Evolutionary conservation across 1,139 yeast species (phyloP).

Genomic region (Taphrina confusa): DNA sequence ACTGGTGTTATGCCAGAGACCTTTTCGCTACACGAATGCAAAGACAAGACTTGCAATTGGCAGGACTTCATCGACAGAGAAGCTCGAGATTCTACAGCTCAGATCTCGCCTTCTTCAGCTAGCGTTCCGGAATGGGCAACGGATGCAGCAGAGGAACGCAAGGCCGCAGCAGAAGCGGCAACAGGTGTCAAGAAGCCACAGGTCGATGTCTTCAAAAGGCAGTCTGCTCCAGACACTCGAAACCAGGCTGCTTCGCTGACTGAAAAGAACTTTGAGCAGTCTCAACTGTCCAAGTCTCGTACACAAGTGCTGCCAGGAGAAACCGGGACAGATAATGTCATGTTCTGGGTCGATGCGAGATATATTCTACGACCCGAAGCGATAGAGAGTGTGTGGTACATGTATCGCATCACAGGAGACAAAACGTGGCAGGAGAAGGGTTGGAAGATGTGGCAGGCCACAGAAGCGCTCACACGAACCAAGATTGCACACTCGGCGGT

Average conservation of each 20-base stretch:
- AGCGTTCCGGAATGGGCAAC: constrained; percentile 10
- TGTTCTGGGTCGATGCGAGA: constrained; percentile 42
- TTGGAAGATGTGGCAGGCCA: constrained; percentile 61
- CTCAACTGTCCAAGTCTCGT: background rate
- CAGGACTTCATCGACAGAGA: constrained; percentile 23
- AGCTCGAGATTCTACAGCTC: background rate
- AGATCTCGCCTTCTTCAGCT: background rate
- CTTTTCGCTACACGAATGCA: constrained; percentile 45
- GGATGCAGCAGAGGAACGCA: background rate
- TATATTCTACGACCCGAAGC: constrained; percentile 73
- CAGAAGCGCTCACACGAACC: constrained; percentile 53
- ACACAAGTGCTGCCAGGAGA: background rate
- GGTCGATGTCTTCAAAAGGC: background rate
- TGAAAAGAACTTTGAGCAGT: background rate
- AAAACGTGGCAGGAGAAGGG: constrained; percentile 69
- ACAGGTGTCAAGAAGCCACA: background rate
- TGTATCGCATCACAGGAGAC: constrained; percentile 76
- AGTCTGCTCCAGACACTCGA: background rate
- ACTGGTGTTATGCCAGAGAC: constrained; percentile 53
- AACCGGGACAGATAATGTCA: background rate
- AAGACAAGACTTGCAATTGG: constrained; percentile 43
- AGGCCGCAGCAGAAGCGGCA: constrained; percentile 44
- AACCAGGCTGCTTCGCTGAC: constrained; percentile 9
- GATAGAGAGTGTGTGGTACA: constrained; percentile 70
- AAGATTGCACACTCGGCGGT: constrained; percentile 54